Conservation (phyloP, 257 asterid species). For the Solanum rostratum region DNA sequence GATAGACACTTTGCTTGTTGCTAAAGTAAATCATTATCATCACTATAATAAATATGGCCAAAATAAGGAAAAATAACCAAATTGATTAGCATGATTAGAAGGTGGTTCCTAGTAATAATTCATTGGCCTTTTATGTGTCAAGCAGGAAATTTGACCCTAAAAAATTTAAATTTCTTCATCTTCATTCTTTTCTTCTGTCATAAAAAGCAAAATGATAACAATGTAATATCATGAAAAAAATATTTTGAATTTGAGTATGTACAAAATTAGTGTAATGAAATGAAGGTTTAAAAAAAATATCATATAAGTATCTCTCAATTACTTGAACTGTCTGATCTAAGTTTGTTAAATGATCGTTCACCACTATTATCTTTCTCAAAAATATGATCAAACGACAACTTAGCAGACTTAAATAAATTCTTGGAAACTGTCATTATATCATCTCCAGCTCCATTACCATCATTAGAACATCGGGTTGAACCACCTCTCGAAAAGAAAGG, state of each 20-base stretch:
- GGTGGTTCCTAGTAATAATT: background rate
- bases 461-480: slow-evolving; percentile 8
- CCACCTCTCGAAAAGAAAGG: slow-evolving; percentile 8
- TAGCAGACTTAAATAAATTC: slow-evolving; percentile 12
- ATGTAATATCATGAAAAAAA: background rate
- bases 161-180: background rate
- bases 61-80: background rate
- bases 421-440: background rate
- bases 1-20: background rate
- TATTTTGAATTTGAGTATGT: background rate
- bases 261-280: background rate
- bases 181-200: background rate
- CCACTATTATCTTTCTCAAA: slow-evolving; percentile 12
- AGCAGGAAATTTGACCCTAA: background rate
- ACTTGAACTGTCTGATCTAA: slow-evolving; percentile 2
- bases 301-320: background rate
- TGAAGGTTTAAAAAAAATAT: background rate
- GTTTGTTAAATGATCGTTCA: slow-evolving; percentile 14
- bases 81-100: background rate
- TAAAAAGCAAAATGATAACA: background rate
- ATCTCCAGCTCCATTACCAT: background rate
- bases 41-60: background rate
- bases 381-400: slow-evolving; percentile 17
- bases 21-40: background rate
- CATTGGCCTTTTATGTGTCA: background rate